These are phyloP conservation scores for Solanum chmielewskii DNA, from an alignment of 257 asterid genomes.

Conservation along the genomic window DNA sequence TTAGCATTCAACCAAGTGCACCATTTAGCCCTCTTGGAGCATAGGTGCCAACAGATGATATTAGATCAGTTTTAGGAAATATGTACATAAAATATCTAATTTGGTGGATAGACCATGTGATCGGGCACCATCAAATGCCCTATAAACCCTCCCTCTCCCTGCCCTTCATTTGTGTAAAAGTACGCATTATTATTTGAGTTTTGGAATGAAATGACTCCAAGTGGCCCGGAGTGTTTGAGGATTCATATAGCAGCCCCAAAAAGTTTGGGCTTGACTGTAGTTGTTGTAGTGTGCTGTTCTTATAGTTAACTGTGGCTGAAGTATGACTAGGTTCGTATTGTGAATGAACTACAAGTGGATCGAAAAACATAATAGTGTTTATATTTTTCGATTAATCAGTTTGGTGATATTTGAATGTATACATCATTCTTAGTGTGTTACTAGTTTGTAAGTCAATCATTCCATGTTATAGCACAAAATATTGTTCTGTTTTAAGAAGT, in stretches of 20 bases:
- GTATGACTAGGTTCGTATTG: not conserved
- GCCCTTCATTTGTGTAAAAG: not conserved
- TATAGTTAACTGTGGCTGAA: not conserved
- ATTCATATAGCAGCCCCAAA: not conserved
- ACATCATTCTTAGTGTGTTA: not conserved
- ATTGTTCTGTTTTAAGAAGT: not conserved
- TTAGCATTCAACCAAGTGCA: not conserved
- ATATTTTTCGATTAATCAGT: not conserved
- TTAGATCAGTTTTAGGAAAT: not conserved
- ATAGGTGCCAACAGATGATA: not conserved
- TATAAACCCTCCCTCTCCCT: not conserved
- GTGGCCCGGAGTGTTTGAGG: not conserved
- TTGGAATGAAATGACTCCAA: not conserved
- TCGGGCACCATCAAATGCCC: not conserved
- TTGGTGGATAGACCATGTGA: not conserved
- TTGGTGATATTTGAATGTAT: not conserved
- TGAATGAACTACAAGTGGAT: not conserved
- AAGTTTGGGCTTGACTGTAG: not conserved
- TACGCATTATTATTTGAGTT: not conserved
- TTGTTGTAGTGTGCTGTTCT: not conserved
- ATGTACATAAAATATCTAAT: not conserved
- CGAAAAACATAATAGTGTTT: not conserved
- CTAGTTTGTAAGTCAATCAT: not conserved
- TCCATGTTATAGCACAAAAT: not conserved
- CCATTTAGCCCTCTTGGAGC: not conserved